These are phyloP conservation scores for Claviceps pazoutovae DNA, from an alignment of 2,329 filamentous ascomycete species.

Conservation along the genomic window DNA sequence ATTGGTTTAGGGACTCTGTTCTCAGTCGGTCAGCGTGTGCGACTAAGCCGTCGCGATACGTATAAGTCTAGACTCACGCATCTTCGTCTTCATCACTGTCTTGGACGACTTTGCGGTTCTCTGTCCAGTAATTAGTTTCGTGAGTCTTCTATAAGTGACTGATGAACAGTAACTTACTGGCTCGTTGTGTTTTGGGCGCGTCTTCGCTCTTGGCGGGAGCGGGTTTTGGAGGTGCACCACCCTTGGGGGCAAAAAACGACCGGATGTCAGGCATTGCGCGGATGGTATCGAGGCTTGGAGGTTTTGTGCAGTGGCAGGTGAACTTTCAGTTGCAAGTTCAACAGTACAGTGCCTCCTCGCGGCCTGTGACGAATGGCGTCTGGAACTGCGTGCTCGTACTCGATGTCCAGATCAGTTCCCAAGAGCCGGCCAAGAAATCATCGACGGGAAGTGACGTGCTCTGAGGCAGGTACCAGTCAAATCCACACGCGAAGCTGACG, in stretches of 20 bases:
- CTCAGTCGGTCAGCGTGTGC: background rate
- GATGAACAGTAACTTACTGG: constrained; percentile 23
- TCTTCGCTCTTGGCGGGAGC: constrained; percentile 31
- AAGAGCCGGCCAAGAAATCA: constrained; percentile 17
- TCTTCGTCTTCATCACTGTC: constrained; percentile 68
- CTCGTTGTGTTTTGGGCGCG: constrained; percentile 28
- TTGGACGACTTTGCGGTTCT: constrained; percentile 56
- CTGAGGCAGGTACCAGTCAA: constrained; percentile 3
- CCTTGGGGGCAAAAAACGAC: constrained; percentile 75
- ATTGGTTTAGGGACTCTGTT: constrained; percentile 36
- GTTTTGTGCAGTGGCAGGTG: background rate
- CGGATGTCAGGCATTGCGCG: constrained; percentile 73
- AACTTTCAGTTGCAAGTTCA: background rate
- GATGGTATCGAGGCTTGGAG: background rate
- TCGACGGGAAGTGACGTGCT: constrained; percentile 18
- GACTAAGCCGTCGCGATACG: background rate
- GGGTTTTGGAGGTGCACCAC: constrained; percentile 37
- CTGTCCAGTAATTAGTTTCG: constrained; percentile 17
- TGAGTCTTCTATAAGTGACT: background rate
- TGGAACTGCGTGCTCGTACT: constrained; percentile 2
- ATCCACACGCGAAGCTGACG: constrained; percentile 30
- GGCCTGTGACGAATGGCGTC: constrained; percentile 12
- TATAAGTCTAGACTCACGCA: background rate
- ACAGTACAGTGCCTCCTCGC: constrained; percentile 10
- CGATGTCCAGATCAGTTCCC: constrained; percentile 4